Percentiles rank a stretch among this genome's conserved stretches.
These are phyloP conservation scores for Aegilops longissima DNA, from an alignment of 176 grass and related monocot species.

Conservation along the genomic window DNA sequence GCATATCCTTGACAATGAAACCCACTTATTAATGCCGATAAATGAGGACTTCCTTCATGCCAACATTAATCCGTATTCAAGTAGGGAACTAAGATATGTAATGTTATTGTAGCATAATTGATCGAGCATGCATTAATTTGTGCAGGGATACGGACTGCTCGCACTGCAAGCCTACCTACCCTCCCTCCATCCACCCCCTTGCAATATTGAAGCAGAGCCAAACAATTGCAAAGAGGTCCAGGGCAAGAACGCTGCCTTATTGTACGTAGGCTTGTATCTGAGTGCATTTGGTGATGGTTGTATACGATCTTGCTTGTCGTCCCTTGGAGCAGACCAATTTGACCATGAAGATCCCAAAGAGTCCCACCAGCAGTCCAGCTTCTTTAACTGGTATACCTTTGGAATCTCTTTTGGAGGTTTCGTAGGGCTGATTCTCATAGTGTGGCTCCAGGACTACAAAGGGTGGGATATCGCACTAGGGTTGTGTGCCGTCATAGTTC, in stretches of 20 bases:
- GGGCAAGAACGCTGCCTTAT: constrained; percentile 38
- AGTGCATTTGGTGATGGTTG: constrained; percentile 59
- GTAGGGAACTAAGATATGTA: not conserved
- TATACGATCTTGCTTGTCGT: constrained; percentile 49
- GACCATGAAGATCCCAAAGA: constrained; percentile 44
- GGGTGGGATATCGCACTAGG: constrained; percentile 71
- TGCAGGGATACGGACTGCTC: constrained; percentile 59
- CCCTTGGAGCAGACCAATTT: constrained; percentile 77
- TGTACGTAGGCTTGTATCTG: constrained; percentile 51
- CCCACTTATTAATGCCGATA: not conserved
- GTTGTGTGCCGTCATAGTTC: constrained; percentile 34
- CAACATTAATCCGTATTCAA: no score
- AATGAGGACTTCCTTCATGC: no score
- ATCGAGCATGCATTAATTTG: not conserved
- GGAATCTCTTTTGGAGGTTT: constrained; percentile 60
- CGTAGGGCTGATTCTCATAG: constrained; percentile 53
- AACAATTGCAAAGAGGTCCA: constrained; percentile 41
- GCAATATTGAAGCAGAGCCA: constrained; percentile 24
- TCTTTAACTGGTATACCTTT: constrained; percentile 93
- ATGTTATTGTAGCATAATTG: not conserved
- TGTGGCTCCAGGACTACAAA: constrained; percentile 64
- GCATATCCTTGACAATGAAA: not conserved
- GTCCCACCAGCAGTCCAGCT: constrained; percentile 55
- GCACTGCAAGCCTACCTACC: constrained; percentile 63
- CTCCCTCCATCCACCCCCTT: constrained; percentile 52